Conservation (phyloP, 1,284 basidiomycete genomes). For the Cryptococcus sp. region DNA sequence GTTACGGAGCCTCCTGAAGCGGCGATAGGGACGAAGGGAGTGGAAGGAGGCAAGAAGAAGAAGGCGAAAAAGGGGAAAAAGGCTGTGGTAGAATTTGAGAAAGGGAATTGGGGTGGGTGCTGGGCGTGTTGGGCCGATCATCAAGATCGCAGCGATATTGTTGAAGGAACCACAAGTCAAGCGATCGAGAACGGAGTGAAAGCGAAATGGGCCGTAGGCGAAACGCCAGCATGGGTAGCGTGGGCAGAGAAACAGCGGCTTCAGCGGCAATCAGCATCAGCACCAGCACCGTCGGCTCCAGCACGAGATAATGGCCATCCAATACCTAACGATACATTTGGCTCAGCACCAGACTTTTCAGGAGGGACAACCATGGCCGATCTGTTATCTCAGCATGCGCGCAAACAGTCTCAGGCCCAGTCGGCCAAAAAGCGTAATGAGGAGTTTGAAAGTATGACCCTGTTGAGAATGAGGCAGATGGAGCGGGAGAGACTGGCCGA, state of each 20-base stretch:
- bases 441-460: slow-evolving; percentile 76
- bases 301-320: slow-evolving; percentile 2
- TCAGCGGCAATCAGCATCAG: no score
- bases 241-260: slow-evolving; percentile 59
- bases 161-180: slow-evolving; percentile 30
- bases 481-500: slow-evolving; percentile 48
- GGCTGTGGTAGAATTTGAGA: slow-evolving; percentile 51
- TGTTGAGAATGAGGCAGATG: slow-evolving; percentile 77
- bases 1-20: slow-evolving; percentile 29
- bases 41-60: slow-evolving; percentile 36
- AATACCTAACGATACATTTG: slow-evolving; percentile 12
- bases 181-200: slow-evolving; percentile 56
- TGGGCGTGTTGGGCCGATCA: slow-evolving; percentile 50
- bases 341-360: slow-evolving; percentile 28
- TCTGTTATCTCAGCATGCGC: slow-evolving; percentile 21
- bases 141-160: slow-evolving; percentile 51
- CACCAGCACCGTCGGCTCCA: no score
- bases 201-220: slow-evolving; percentile 65
- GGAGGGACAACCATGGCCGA: slow-evolving; percentile 30
- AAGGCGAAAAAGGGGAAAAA: slow-evolving; percentile 54
- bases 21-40: slow-evolving; percentile 1
- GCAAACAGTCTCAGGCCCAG: slow-evolving; percentile 28
- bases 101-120: slow-evolving; percentile 55
- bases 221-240: slow-evolving; percentile 69
- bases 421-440: slow-evolving; percentile 45